Evolutionary conservation across 257 asterid species (phyloP), one percentile per base, ranked within the genome.

Genomic region (Solanum pinnatisectum): DNA sequence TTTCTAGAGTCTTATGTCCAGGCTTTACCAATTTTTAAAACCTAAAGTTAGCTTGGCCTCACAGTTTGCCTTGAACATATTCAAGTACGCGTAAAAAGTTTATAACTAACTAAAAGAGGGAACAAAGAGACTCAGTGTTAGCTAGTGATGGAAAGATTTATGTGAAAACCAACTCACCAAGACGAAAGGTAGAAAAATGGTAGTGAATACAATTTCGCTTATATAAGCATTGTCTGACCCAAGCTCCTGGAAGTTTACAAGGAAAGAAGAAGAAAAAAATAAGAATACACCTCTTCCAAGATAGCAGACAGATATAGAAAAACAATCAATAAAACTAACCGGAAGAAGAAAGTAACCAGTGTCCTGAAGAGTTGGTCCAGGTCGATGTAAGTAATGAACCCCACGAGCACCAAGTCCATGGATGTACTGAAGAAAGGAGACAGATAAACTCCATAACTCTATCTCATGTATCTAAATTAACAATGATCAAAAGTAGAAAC

Each of bases 121-220:
- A 81, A 39, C 63, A 60, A 79, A 23, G 25, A 32, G 83, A 84
- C 52, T 42, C 9, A 83, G 33, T 39, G 25, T 76, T 81, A 46
- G 10, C 63, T 81, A 63, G 39, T 22, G 52, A 63, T 15, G 39
- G 4, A 52, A 20, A 70, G 18, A 82, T 14, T 23, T 40, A 30
- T 27, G 10, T 65, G 35, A 32, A 44, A 20, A 84, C 49, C 82
- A 84, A 88, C 99, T 95, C 91, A 97, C 99, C 98, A 94, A 71
- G 87, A 94, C 91, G 86, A 97, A 97, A 63, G 98, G 92, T 18
- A 94, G 88, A 89, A 97, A 97, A 88, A 97, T 87, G 87, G 87
- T 91, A 36, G 98, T 92, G 92, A 97, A 97, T 76, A 96, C 96
- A 39, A 93, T 93, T 92, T 97, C 99, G 59, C 99, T 97, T 77